Conservation (phyloP, 306 rosid genomes). For the Trifolium repens region DNA sequence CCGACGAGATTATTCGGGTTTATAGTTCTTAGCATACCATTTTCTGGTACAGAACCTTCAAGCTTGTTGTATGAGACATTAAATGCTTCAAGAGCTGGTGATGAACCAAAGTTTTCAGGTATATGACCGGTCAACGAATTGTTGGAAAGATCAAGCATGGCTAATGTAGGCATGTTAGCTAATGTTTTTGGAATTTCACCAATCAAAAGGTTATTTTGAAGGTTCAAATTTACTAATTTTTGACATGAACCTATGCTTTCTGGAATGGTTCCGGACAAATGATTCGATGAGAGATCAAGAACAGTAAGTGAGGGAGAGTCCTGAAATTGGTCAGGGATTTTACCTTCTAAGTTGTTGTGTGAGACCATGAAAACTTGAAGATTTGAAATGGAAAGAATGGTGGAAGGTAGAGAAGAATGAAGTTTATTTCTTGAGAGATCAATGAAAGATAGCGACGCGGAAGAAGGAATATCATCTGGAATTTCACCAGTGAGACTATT, state of each 20-base stretch:
- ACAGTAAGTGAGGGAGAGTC: conserved; percentile 84
- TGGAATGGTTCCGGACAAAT: conserved; percentile 75
- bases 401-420: conserved; percentile 82
- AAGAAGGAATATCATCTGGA: conserved; percentile 78
- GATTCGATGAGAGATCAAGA: conserved; percentile 86
- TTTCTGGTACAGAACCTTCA: conserved; percentile 78
- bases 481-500: conserved; percentile 83
- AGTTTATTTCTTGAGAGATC: conserved; percentile 77
- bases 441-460: conserved; percentile 90
- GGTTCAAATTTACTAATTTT: conserved; percentile 80
- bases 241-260: conserved; percentile 86
- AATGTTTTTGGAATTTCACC: conserved; percentile 82
- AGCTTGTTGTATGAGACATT: conserved; percentile 85
- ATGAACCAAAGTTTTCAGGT: conserved; percentile 79
- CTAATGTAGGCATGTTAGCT: conserved; percentile 77
- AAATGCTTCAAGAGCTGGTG: conserved; percentile 88
- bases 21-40: conserved; percentile 80
- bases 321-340: conserved; percentile 84
- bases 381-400: conserved; percentile 75
- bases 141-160: conserved; percentile 89
- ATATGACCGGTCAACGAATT: conserved; percentile 87
- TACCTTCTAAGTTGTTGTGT: conserved; percentile 70
- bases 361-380: conserved; percentile 82
- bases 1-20: conserved; percentile 80
- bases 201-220: conserved; percentile 71